Percentiles rank a stretch among this genome's conserved stretches.
phyloP scores from a whole-genome alignment of 129 eudicot species.

The Saussurea involucrata region DNA sequence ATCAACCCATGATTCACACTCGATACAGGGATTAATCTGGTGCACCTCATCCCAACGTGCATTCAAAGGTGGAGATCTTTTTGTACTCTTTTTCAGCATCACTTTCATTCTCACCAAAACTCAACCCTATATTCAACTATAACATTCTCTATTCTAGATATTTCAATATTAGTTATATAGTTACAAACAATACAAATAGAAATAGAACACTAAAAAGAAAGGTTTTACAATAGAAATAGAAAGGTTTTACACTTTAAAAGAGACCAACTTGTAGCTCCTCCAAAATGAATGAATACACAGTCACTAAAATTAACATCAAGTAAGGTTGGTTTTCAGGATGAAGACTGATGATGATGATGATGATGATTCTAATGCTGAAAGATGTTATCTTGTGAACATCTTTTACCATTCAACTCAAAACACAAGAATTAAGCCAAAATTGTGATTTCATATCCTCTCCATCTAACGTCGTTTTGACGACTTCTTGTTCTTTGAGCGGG shows the following conservation, averaged over 20 bases:
- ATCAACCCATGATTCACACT: no score
- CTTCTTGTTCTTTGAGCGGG: constrained; percentile 41
- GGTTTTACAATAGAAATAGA: background rate
- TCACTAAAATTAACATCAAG: background rate
- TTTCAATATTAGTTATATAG: no score
- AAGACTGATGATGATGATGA: background rate
- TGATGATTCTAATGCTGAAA: background rate
- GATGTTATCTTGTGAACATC: background rate
- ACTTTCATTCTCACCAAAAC: no score
- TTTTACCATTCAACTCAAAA: background rate
- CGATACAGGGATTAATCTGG: no score
- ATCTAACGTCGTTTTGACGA: constrained; percentile 40
- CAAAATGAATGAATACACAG: background rate
- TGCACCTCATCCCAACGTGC: no score
- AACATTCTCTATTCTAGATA: no score
- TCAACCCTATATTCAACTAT: no score
- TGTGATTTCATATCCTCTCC: background rate
- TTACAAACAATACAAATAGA: no score
- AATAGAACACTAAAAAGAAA: no score
- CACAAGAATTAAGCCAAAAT: background rate
- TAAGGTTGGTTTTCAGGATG: background rate
- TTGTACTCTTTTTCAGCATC: no score
- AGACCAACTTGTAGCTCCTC: background rate
- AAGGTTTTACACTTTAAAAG: background rate
- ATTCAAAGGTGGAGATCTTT: no score